These are phyloP conservation scores for Saccharum hybrid DNA, from an alignment of 202 grass and related monocot genomes.

Conservation along the genomic window DNA sequence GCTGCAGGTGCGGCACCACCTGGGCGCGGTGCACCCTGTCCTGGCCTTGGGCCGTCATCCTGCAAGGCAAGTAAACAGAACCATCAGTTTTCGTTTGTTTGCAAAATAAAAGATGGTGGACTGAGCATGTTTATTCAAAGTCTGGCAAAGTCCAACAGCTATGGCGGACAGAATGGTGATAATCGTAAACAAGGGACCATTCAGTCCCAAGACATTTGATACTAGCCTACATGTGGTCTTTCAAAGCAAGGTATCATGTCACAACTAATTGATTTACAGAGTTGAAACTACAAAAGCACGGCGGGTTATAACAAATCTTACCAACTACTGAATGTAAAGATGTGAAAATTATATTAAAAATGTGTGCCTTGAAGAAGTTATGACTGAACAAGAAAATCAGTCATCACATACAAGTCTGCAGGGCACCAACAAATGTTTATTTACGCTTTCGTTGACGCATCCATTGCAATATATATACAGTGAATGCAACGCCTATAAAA, in stretches of 20 bases:
- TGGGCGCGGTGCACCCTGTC: constrained; percentile 57
- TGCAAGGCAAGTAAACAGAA: background rate
- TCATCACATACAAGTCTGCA: constrained; percentile 33
- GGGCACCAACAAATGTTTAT: constrained; percentile 57
- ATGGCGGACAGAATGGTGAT: background rate
- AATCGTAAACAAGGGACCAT: background rate
- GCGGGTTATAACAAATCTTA: background rate
- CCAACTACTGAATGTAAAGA: background rate
- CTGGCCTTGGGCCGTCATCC: constrained; percentile 59
- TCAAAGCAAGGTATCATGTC: too few relatives aligned
- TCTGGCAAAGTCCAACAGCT: background rate
- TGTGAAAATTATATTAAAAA: background rate
- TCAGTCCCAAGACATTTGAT: background rate
- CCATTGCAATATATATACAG: constrained; percentile 49
- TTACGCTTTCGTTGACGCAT: constrained; percentile 63
- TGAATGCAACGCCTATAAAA: constrained; percentile 82
- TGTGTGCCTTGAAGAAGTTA: constrained; percentile 42
- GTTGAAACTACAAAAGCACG: background rate
- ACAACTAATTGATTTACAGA: background rate
- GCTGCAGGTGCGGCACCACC: constrained; percentile 46
- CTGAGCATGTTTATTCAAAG: background rate
- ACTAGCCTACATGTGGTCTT: background rate
- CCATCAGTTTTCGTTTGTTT: background rate
- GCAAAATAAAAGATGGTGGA: background rate
- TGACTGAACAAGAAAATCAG: constrained; percentile 32